Base-by-base conservation (phyloP, 1,139 yeast species). In the Blastobotrys persicus region DNA sequence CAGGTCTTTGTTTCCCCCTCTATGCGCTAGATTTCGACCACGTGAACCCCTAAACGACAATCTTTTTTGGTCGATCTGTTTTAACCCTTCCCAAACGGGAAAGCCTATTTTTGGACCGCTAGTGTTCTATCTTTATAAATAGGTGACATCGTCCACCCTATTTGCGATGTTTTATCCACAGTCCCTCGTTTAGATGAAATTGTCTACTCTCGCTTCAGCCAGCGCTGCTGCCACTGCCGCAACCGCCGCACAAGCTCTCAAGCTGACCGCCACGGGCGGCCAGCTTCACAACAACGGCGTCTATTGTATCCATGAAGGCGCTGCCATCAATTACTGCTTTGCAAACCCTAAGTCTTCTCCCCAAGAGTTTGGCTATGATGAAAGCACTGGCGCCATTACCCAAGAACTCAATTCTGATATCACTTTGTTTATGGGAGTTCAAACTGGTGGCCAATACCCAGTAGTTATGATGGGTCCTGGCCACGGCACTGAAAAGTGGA, bases 101-200 rank as follows among this genome's bases (percentile, higher is more conserved):
- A 5, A 9, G 28, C 9, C 9, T 23, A 23, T 23, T 23, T 23
- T 23, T 23, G 9, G 28, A 9, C n/a, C n/a, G n/a, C n/a, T n/a
- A n/a, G n/a, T n/a, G n/a, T n/a, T n/a, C n/a, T n/a, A n/a, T n/a
- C n/a, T n/a, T n/a, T n/a, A n/a, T n/a, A n/a, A n/a, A n/a, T n/a
- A n/a, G n/a, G n/a, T n/a, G n/a, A n/a, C n/a, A n/a, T n/a, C n/a
- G n/a, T n/a, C n/a, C n/a, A n/a, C n/a, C n/a, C n/a, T n/a, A n/a
- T n/a, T n/a, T n/a, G n/a, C n/a, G n/a, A n/a, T n/a, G n/a, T 13
- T 7, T 13, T 31, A 23, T 9, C 9, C 9, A 6, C 28, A 7
- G 39, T 34, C 39, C 6, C 39, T 34, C 39, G 39, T 34, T 34
- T 34, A n/a, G 16, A 34, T 34, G 39, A 34, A 14, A 16, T 34